Percentiles rank a stretch among this genome's conserved stretches.
phyloP scores from a whole-genome alignment of 2,329 filamentous ascomycete genomes.

The Colletotrichum destructivum region DNA sequence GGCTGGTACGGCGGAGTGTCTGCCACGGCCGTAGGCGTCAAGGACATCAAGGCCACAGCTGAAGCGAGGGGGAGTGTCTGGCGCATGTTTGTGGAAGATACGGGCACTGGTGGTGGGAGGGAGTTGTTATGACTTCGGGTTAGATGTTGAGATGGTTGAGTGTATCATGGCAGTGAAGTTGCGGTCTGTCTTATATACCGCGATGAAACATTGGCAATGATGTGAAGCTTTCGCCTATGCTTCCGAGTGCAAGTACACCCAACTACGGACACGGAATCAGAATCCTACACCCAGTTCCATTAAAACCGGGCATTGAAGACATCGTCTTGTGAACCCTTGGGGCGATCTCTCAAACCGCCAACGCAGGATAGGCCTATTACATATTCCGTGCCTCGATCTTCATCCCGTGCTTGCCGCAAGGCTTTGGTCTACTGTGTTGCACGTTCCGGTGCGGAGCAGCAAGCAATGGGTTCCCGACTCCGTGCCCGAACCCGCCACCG shows the following conservation, averaged over 20 bases:
- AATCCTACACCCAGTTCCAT: background rate
- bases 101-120: background rate
- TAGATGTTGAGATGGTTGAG: background rate
- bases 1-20: conserved; percentile 38
- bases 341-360: too few relatives aligned
- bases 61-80: background rate
- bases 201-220: background rate
- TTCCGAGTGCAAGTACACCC: background rate
- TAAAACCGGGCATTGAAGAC: background rate
- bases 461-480: conserved; percentile 39
- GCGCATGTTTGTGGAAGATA: conserved; percentile 1
- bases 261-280: background rate
- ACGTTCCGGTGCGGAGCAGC: background rate
- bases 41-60: background rate
- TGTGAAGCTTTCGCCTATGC: background rate
- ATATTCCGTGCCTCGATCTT: background rate
- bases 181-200: background rate
- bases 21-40: background rate
- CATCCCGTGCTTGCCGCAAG: background rate
- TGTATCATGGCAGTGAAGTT: background rate
- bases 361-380: too few relatives aligned
- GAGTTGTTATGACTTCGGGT: background rate
- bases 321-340: too few relatives aligned
- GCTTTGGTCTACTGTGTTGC: background rate
- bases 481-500: conserved; percentile 39